These are phyloP conservation scores for Cetraspora pellucida DNA, from an alignment of 192 early-diverging fungal genomes.

Conservation along the genomic window DNA sequence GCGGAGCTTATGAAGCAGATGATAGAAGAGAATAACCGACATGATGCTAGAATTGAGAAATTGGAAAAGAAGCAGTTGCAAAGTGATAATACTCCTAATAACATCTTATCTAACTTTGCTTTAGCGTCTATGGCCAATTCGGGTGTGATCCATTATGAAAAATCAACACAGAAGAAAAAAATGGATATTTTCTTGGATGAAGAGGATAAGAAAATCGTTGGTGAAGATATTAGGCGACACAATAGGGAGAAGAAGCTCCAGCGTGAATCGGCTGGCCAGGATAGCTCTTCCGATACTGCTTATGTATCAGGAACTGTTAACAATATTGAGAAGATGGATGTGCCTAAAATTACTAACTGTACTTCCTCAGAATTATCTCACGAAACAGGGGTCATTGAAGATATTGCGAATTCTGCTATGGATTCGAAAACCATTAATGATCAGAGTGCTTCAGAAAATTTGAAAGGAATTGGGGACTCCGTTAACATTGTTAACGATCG, in stretches of 20 bases:
- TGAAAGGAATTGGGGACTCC: not conserved
- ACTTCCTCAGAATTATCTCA: not conserved
- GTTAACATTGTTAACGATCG: conserved; percentile 1
- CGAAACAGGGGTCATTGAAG: not conserved
- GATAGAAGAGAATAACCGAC: not conserved
- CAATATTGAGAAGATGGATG: conserved; percentile 4
- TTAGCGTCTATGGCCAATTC: too few species aligned
- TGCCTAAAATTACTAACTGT: not conserved
- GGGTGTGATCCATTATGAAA: not conserved
- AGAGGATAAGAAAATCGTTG: conserved; percentile 6
- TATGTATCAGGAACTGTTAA: not conserved
- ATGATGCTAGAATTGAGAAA: conserved; percentile 15
- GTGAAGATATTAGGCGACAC: not conserved
- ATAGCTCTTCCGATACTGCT: not conserved
- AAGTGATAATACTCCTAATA: conserved; percentile 22
- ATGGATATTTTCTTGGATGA: not conserved
- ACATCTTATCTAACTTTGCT: not conserved
- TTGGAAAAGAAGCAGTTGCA: conserved; percentile 15
- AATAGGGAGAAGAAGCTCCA: conserved; percentile 19
- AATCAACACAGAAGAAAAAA: conserved; percentile 4
- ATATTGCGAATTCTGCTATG: too few species aligned
- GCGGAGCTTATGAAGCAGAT: not conserved
- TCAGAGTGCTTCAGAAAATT: not conserved
- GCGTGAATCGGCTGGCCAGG: not conserved
- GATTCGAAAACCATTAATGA: too few species aligned